Base-by-base conservation (phyloP, 805 yeast species). In the Kodamaea hsintzibuensis region DNA sequence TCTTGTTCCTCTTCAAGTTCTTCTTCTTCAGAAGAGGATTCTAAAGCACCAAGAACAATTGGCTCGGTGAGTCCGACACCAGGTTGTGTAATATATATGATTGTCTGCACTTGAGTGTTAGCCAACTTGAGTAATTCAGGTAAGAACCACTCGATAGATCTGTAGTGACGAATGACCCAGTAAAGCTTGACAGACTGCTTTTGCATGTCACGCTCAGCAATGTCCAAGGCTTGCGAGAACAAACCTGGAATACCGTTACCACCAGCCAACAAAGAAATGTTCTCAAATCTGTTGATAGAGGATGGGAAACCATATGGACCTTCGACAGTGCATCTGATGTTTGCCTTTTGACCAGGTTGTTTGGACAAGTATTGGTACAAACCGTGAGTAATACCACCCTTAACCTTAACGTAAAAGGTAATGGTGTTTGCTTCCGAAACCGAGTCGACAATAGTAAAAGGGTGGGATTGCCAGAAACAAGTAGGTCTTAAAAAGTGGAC, bases 381-480 rank as follows among this genome's bases (percentile, higher is more conserved):
- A 6, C 73, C 71, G 61, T 72, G 73, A 42, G 74, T 64, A 55
- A 68, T 62, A 49, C 76, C 77, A 18, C 77, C 77, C 61, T 72
- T 72, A 45, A 70, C 73, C 58, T 65, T 67, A 45, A 62, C 56
- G 60, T 61, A 67, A 54, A 67, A 61, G 18, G 64, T 56, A 39
- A 66, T 59, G 52, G 58, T 70, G 39, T 62, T 56, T 19, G 59
- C 56, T 46, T 71, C 70, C 44, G 71, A 67, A 1, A 69, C 66
- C 3, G 80, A 69, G 49, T 77, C 77, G 47, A 81, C 70, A 6
- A 82, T 67, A 1, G 92, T 85, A 69, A 89, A 87, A 3, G 93
- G 93, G 65, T 88, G 91, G 3, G 87, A 81, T 65, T 87, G 90
- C 84, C 86, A 85, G 65, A 85, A 83, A 39, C 77, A 68, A 2